Base-by-base conservation (phyloP, 192 early-diverging fungal species). In the Obelidium mucronatum region DNA sequence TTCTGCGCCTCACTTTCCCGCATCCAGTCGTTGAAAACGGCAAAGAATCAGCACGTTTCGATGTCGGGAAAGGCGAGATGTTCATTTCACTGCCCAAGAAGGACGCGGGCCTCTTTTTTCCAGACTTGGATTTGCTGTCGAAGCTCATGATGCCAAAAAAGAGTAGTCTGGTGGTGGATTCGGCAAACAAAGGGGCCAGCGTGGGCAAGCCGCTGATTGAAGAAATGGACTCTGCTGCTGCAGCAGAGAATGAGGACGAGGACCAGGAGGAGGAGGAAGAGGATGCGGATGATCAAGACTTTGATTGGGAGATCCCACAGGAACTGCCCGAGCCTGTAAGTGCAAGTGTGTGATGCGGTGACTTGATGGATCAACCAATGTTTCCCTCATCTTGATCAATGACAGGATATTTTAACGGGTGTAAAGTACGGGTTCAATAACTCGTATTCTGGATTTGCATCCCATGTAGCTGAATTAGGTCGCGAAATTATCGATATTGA, bases 341-440 rank as follows among this genome's bases (percentile, higher is more conserved):
- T 76, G 39, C 52, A 71, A 11, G 5, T 73, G 22, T 56, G 26
- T 19, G 2, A 48, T 35, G 17, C 36, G 22, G 19, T 70, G 3
- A 59, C 37, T 40, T 40, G 15, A 39, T 51, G 34, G 30, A 26
- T 13, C 31, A 13, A 30, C 34, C 65, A 6, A 24, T 1, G 22
- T 55, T 24, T 24, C 35, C 28, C n/a, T 54, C n/a, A n/a, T n/a
- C n/a, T n/a, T n/a, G n/a, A 31, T 37, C 33, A n/a, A 35, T 34
- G 26, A n/a, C 37, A 84, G 83, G 83, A 79, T 44, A 53, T 81
- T 34, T 39, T 75, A 30, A 84, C 71, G 15, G 70, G 60, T 11
- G 81, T 86, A 4, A 82, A 83, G 24, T 99, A 98, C 80, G 97
- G 97, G 5, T 99, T 99, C 86, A 93, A 97, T 81, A 90, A 91